Base-by-base conservation (phyloP, 495 filamentous ascomycete genomes). In the Hapsidospora chrysogenum region DNA sequence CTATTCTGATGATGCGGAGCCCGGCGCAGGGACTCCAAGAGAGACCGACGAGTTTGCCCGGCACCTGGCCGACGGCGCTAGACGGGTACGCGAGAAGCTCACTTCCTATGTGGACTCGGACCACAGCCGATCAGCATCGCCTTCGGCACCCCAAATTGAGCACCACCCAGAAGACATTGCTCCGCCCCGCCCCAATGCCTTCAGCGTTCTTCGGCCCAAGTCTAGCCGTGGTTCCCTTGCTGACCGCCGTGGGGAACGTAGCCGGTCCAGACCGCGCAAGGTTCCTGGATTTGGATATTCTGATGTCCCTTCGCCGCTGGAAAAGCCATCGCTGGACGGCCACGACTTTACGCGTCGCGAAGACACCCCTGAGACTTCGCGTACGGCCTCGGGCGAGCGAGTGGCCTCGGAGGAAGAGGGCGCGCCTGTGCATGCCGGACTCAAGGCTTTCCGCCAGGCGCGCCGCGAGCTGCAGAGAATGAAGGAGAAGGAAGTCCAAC, bases 71-170 rank as follows among this genome's bases (percentile, higher is more conserved):
- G 68, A 78, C 48, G 69, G 84, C 27, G 72, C 79, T 33, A 68
- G 75, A 20, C 78, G 72, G 13, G 78, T 93, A 21, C 76, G 85
- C 41, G 84, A 92, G 54, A 84, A 77, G 45, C 57, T 95, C 18
- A 74, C 73, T 11, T 80, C 63, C 13, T 78, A 77, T 44, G 74
- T 72, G 11, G 79, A 82, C 40, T 66, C 61, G 7, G 78, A 80
- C 36, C 60, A 54, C 30, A 57, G 54, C 42, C 50, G 43, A 64
- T 68, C 54, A 54, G 65, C 48, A 58, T 82, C 42, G 45, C 64
- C 45, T 48, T 57, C 64, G 36, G 43, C 51, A 20, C 50, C 58
- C 28, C 21, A 19, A 16, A 11, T 23, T 11, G 21, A 25, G 20
- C 66, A 59, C 2, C 37, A 34, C 9, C 41, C 53, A 38, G 31